Evolutionary conservation across 495 filamentous ascomycete species (phyloP).

Genomic region (Lasiosphaeriaceae sp.): DNA sequence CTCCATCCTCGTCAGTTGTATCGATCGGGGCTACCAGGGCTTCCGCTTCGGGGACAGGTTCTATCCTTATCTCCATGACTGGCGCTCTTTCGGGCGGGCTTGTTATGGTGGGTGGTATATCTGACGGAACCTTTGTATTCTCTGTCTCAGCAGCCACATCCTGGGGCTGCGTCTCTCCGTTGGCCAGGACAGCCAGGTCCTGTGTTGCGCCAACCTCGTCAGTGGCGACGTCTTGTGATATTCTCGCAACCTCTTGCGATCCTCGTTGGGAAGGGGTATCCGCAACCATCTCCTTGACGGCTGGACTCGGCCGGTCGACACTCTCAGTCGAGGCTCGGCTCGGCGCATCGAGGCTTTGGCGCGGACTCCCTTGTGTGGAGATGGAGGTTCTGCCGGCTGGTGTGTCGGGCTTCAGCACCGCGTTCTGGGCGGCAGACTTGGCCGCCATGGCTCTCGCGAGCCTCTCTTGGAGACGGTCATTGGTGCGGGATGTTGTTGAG

Average conservation of each 20-base stretch:
- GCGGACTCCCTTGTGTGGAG: conserved; percentile 27
- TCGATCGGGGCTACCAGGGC: neutral
- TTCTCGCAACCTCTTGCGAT: conserved; percentile 20
- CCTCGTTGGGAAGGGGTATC: conserved; percentile 13
- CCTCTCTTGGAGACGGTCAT: conserved; percentile 81
- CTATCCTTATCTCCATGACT: neutral
- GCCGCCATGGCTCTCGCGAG: conserved; percentile 61
- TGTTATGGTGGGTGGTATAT: conserved; percentile 3
- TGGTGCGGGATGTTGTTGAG: conserved; percentile 54
- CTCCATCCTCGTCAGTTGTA: conserved; percentile 1
- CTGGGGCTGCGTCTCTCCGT: neutral
- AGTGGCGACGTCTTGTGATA: conserved; percentile 9
- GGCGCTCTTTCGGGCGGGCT: neutral
- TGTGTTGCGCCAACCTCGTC: neutral
- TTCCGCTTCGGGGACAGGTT: neutral
- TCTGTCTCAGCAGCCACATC: neutral
- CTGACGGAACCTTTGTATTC: conserved; percentile 2
- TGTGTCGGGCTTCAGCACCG: conserved; percentile 12
- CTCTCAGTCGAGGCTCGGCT: conserved; percentile 28
- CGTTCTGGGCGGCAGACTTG: conserved; percentile 24
- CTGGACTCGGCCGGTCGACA: conserved; percentile 14
- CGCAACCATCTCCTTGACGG: conserved; percentile 10
- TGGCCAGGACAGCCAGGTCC: neutral
- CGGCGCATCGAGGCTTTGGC: conserved; percentile 30
- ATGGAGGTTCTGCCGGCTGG: conserved; percentile 15